Evolutionary conservation across 2,329 filamentous ascomycete species (phyloP), one percentile per base, ranked within the genome.

Genomic region (Pseudogymnoascus sp.): DNA sequence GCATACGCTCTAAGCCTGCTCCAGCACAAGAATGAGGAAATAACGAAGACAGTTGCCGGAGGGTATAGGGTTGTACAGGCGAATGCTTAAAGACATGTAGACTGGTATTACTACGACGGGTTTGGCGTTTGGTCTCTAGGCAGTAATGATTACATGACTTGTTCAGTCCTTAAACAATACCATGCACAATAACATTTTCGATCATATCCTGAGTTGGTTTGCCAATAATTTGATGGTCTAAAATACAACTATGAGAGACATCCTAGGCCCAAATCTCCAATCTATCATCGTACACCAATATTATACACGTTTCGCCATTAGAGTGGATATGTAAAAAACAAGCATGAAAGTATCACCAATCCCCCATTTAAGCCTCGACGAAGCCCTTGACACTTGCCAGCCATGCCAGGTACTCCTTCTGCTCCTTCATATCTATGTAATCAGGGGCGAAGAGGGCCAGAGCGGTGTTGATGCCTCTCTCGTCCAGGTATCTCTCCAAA

Each of bases 361-460:
- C 14, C 23, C 23, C 59, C 59, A 63, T 59, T 67, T 80, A 91
- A 66, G 86, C 87, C 74, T 90, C 88, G 69, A 97, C 81, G 74
- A 97, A 97, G 67, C 78, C 80, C 86, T 93, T 95, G 77, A 97
- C 84, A 74, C 89, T 90, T 76, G 87, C 84, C 76, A 99, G 81
- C 95, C 96, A 99, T 69, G 84, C 80, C 66, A 96, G 80, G 78
- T 99, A 99, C 83, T 99, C 95, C 79, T 87, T 89, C 85, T 97
- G 93, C 85, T 99, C 95, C 88, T 99, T 99, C 78, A 90, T 86
- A 75, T 97, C 92, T 73, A 97, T 93, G 80, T 96, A 99, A 76
- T 97, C 93, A 38, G 93, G 91, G 50, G 96, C 88, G 77, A 97
- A 97, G 69, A 93, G 80, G 62, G 93, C 93, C 71, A 99, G 84